Conservation (phyloP, 352 stramenopile genomes). For the Elongisporangium undulatum region DNA sequence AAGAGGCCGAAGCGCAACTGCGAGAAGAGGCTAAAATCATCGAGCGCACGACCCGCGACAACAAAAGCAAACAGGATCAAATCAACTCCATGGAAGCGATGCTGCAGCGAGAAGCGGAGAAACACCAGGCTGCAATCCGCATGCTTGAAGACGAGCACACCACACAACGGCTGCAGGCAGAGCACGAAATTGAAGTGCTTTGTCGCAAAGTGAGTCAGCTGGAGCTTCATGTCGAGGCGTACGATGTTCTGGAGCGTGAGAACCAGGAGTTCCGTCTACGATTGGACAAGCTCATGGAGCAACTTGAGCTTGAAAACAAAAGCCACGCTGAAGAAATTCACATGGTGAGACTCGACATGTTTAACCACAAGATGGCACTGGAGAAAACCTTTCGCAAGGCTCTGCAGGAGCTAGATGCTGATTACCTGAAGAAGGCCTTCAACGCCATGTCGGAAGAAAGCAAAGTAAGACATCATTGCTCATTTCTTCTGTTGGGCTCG, state of each 20-base stretch:
- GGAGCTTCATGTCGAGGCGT: constrained; percentile 69
- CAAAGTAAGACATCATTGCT: constrained; percentile 29
- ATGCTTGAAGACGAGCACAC: constrained; percentile 59
- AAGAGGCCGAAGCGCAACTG: constrained; percentile 68
- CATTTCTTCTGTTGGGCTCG: background rate
- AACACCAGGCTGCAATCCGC: constrained; percentile 43
- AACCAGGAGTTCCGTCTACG: constrained; percentile 50
- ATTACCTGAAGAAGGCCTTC: constrained; percentile 80
- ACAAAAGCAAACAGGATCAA: constrained; percentile 68
- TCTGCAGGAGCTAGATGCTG: constrained; percentile 67
- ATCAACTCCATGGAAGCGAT: constrained; percentile 60
- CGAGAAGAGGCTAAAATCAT: constrained; percentile 81
- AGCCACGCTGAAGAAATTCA: constrained; percentile 69
- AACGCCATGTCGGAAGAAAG: constrained; percentile 81
- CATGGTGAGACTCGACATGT: constrained; percentile 76
- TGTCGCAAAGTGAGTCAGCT: constrained; percentile 47
- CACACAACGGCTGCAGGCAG: constrained; percentile 48
- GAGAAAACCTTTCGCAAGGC: constrained; percentile 80
- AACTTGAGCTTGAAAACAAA: constrained; percentile 63
- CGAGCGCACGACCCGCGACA: constrained; percentile 73
- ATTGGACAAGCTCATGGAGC: constrained; percentile 55
- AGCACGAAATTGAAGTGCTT: constrained; percentile 62
- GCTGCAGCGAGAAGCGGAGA: constrained; percentile 60
- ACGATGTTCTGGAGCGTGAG: constrained; percentile 56
- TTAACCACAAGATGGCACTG: constrained; percentile 83